These are phyloP conservation scores for Apiospora arundinis DNA, from an alignment of 2,329 filamentous ascomycete species.

Conservation along the genomic window DNA sequence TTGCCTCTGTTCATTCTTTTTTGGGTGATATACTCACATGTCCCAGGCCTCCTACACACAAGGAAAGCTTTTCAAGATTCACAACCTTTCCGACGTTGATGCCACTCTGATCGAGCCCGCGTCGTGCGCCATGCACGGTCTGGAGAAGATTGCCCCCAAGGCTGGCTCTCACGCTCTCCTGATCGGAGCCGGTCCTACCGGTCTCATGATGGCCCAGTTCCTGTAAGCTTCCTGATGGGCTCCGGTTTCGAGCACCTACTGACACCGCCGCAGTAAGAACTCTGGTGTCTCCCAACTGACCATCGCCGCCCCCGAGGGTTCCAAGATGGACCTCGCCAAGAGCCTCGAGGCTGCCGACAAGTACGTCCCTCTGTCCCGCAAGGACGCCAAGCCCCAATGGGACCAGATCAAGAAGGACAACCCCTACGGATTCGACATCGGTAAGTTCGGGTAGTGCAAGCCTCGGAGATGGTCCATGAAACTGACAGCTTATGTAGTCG, in stretches of 20 bases:
- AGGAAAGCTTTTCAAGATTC: slow-evolving; percentile 66
- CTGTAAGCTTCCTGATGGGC: slow-evolving; percentile 24
- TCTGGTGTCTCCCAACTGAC: slow-evolving; percentile 75
- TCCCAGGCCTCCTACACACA: slow-evolving; percentile 53
- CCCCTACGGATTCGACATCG: slow-evolving; percentile 76
- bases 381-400: slow-evolving; percentile 64
- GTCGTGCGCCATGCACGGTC: slow-evolving; percentile 73
- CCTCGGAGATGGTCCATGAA: background rate
- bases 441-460: slow-evolving; percentile 35
- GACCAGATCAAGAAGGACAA: slow-evolving; percentile 67
- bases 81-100: slow-evolving; percentile 71
- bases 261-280: slow-evolving; percentile 33
- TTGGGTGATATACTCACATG: slow-evolving; percentile 11
- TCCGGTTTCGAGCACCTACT: background rate
- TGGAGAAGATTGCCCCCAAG: slow-evolving; percentile 72
- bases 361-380: slow-evolving; percentile 60
- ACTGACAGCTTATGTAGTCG: slow-evolving; percentile 47
- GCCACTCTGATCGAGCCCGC: slow-evolving; percentile 74
- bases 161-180: slow-evolving; percentile 70
- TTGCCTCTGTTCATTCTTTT: slow-evolving; percentile 13
- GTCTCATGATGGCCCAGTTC: slow-evolving; percentile 54
- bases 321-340: slow-evolving; percentile 74
- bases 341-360: slow-evolving; percentile 60
- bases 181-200: slow-evolving; percentile 72
- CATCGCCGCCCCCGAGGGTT: slow-evolving; percentile 70